These are phyloP conservation scores for Aphanocladium album DNA, from an alignment of 2,329 filamentous ascomycete genomes.

Conservation along the genomic window DNA sequence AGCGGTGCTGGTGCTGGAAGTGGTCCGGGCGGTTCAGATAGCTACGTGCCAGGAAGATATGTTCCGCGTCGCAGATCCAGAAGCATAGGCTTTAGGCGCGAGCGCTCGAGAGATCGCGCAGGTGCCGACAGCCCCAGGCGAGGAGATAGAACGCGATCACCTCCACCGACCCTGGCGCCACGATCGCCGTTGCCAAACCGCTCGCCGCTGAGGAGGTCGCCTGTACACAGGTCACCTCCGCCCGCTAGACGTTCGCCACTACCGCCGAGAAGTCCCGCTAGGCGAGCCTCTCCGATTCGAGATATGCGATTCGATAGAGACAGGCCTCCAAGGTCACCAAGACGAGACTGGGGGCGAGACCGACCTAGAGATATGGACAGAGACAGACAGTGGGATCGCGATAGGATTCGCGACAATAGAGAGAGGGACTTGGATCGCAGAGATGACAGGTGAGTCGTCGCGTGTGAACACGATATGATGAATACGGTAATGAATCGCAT, in stretches of 20 bases:
- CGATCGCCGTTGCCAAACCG: constrained; percentile 16
- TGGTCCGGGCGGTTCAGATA: constrained; percentile 33
- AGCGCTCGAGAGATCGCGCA: constrained; percentile 35
- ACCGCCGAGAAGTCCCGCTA: constrained; percentile 23
- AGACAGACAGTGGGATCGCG: constrained; percentile 26
- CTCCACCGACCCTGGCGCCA: constrained; percentile 16
- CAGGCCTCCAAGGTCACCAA: constrained; percentile 31
- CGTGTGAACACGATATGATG: background rate
- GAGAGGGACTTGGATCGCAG: constrained; percentile 36
- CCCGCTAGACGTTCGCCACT: constrained; percentile 10
- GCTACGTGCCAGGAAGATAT: constrained; percentile 42
- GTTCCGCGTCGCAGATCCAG: constrained; percentile 37
- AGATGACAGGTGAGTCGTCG: constrained; percentile 33
- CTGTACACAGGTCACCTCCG: constrained; percentile 17
- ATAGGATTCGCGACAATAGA: constrained; percentile 19
- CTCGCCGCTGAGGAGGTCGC: constrained; percentile 23
- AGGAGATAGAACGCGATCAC: constrained; percentile 32
- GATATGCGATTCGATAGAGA: constrained; percentile 34
- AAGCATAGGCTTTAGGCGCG: constrained; percentile 36
- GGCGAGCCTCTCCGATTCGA: constrained; percentile 33
- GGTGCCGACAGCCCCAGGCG: constrained; percentile 28
- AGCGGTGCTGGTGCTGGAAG: background rate
- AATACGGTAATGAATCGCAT: background rate
- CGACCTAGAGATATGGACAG: constrained; percentile 21
- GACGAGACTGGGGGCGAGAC: constrained; percentile 31